Percentiles rank a stretch among this genome's conserved stretches.
Conservation (phyloP, 2,329 filamentous ascomycete genomes). For the Akanthomyces dipterigenus region DNA sequence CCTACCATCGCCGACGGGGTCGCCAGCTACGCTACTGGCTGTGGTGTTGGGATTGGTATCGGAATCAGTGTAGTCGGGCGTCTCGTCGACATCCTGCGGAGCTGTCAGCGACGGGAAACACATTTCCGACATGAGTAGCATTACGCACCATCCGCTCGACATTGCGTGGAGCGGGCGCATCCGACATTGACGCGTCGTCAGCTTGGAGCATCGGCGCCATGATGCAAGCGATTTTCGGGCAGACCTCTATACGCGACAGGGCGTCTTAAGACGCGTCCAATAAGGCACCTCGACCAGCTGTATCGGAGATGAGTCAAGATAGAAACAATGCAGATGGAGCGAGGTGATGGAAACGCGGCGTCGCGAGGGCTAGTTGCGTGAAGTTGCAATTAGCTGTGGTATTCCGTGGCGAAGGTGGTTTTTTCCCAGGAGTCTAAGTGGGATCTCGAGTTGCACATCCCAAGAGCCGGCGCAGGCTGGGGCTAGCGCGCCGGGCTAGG, state of each 20-base stretch:
- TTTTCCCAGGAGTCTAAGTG: slow-evolving; percentile 18
- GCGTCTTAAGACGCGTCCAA: slow-evolving; percentile 39
- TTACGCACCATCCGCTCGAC: slow-evolving; percentile 44
- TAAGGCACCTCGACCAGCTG: slow-evolving; percentile 12
- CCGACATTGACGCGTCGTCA: slow-evolving; percentile 57
- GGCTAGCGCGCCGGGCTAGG: slow-evolving; percentile 21
- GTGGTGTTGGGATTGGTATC: slow-evolving; percentile 63
- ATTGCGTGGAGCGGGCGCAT: slow-evolving; percentile 43
- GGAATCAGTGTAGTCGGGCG: slow-evolving; percentile 59
- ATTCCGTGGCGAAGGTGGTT: background rate
- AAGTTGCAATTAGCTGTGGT: background rate
- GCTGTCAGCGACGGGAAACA: background rate
- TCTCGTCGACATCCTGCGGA: slow-evolving; percentile 55
- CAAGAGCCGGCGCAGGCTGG: slow-evolving; percentile 25
- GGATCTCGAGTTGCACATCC: slow-evolving; percentile 29
- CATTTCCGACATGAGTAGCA: background rate
- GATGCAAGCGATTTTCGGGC: slow-evolving; percentile 22
- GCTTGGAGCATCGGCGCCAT: slow-evolving; percentile 51
- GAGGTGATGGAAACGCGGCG: slow-evolving; percentile 2
- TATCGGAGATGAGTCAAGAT: background rate
- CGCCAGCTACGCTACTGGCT: slow-evolving; percentile 80
- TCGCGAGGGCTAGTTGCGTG: background rate
- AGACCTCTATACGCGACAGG: slow-evolving; percentile 49
- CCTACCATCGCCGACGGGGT: slow-evolving; percentile 66
- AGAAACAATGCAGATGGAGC: background rate